Conservation (phyloP, 2,329 filamentous ascomycete species). For the Rhynchosporium secalis region DNA sequence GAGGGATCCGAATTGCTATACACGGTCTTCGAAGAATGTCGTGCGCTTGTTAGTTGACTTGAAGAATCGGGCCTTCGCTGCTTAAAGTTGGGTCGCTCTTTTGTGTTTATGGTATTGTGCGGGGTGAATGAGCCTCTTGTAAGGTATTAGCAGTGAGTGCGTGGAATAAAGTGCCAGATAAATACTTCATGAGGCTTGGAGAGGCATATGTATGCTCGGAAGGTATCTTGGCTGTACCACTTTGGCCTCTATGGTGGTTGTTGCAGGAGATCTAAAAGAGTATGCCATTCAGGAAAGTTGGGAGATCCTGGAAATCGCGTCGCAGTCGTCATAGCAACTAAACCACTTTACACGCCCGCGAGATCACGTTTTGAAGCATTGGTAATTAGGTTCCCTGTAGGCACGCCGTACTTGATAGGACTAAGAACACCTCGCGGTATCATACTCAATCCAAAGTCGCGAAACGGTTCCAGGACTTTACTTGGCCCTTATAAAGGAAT, state of each 20-base stretch:
- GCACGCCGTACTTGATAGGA: background rate
- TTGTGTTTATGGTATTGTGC: constrained; percentile 29
- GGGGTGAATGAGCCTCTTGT: constrained; percentile 28
- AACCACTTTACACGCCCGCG: constrained; percentile 13
- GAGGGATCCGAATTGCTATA: constrained; percentile 13
- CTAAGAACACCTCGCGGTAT: too few relatives aligned
- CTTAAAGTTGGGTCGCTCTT: constrained; percentile 22
- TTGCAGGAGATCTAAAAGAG: background rate
- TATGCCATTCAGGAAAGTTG: background rate
- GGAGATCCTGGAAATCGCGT: constrained; percentile 4
- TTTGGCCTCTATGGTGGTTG: background rate
- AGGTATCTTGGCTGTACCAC: background rate
- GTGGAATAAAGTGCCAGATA: background rate
- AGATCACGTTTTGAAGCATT: constrained; percentile 4
- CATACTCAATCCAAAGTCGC: too few relatives aligned
- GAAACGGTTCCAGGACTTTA: too few relatives aligned
- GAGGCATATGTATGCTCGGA: background rate
- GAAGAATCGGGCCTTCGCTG: constrained; percentile 17
- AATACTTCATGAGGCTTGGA: constrained; percentile 23
- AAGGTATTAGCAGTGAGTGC: constrained; percentile 10
- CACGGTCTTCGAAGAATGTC: background rate
- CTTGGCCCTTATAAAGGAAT: too few relatives aligned
- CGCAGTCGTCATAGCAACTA: constrained; percentile 19
- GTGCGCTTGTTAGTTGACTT: constrained; percentile 16
- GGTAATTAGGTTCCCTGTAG: background rate